A percentile compares a stretch with the other conserved stretches of the same genome.
Evolutionary conservation across 75 land plant genomes (phyloP).

Genomic region (Pinus tabuliformis): DNA sequence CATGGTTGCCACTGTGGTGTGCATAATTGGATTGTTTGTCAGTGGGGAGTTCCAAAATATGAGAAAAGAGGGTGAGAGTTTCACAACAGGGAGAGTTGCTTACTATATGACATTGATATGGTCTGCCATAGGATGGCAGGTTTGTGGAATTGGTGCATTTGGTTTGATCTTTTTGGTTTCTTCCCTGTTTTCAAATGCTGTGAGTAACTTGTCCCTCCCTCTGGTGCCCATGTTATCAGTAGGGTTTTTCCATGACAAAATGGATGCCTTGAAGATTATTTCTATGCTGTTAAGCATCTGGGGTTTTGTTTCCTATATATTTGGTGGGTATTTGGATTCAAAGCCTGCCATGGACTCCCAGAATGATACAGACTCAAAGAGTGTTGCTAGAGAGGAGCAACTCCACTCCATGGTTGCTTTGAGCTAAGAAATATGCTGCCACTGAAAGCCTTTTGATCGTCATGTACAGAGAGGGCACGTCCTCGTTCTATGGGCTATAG

Average conservation of each 20-base stretch:
- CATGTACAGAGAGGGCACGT: no score
- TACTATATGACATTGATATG: conserved; percentile 53
- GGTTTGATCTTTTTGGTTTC: conserved; percentile 54
- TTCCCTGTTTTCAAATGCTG: conserved; percentile 50
- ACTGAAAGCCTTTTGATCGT: no score
- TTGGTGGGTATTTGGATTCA: conserved; percentile 24
- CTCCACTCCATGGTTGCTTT: no score
- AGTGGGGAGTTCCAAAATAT: conserved; percentile 43
- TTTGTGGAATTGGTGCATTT: conserved; percentile 31
- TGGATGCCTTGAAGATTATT: conserved; percentile 48
- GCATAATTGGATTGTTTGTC: conserved; percentile 42
- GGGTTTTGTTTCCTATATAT: conserved; percentile 60
- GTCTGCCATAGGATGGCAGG: conserved; percentile 62
- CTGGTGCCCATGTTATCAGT: conserved; percentile 55
- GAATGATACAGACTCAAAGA: not conserved
- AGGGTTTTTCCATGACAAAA: conserved; percentile 51
- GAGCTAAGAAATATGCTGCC: no score
- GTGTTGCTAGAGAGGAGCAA: no score
- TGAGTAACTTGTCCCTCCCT: conserved; percentile 43
- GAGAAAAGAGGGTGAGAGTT: conserved; percentile 27
- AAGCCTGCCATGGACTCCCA: not conserved
- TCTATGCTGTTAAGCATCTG: conserved; percentile 57
- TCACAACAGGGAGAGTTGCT: conserved; percentile 25
- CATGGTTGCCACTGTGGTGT: conserved; percentile 35
- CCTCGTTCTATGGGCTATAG: no score